Base-by-base conservation (phyloP, 1,284 basidiomycete genomes). In the Pseudozyma thailandica region DNA sequence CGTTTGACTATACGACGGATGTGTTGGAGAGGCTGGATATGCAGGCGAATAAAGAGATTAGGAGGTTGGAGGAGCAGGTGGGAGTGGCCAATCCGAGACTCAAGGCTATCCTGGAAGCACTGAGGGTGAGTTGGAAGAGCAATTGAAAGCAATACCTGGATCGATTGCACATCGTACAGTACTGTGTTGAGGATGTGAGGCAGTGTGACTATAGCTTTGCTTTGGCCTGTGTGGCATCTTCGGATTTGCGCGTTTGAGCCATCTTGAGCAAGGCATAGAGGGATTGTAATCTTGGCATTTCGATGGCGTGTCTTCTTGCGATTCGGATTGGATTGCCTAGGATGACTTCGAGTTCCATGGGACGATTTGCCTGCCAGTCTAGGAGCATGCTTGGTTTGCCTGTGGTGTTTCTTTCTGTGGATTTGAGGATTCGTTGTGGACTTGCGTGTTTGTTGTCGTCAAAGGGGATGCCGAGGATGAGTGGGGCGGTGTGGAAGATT, bases 291-390 rank as follows among this genome's bases (percentile, higher is more conserved):
- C 84, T 61, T 1, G 83, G 82, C 82, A 85, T 84, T 18, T 82
- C 79, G 13, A 83, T 65, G 0, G 82, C 83, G 39, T 83, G 75
- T 25, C 76, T 65, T 38, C 76, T 62, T 2, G 84, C 85, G 27
- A 84, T 80, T 8, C 81, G 64, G 16, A 85, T 77, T 2, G 78
- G 80, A 39, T 78, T 77, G 1, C 78, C 78, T 13, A 83, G 44
- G 31, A 82, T 83, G 3, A 84, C 84, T 53, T 86, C 84, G 2
- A 85, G 66, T 62, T 86, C 85, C 78, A 86, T 82, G 9, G 80
- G 79, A 7, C 79, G 57, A 2, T 72, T 75, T 1, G 72, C 72
- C 42, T 83, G 79, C 84, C 84, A 85, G 59, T 86, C 85, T 15
- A 84, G 65, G 23, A 85, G 69, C 85, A 86, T 86, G 49, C 82